Percentiles rank a stretch among this genome's conserved stretches.
Evolutionary conservation across 2,329 filamentous ascomycete species (phyloP).

Genomic region (Sordariomycetes sp.): DNA sequence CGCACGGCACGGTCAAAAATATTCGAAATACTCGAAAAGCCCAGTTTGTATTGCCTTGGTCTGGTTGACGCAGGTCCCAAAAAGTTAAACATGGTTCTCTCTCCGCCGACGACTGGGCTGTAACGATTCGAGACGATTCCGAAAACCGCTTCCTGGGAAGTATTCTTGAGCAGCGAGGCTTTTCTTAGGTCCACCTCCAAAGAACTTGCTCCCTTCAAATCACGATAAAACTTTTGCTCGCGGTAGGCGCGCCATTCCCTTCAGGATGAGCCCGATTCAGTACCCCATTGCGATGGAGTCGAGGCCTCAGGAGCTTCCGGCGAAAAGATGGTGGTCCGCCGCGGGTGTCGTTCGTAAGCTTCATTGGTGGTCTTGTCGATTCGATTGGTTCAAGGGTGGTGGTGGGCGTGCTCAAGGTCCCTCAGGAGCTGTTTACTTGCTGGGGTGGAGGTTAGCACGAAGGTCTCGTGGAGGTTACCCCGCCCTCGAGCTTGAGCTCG

Average conservation of each 20-base stretch:
- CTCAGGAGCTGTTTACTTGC: constrained; percentile 4
- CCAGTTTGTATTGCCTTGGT: not conserved
- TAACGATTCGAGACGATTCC: not conserved
- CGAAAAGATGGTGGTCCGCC: not conserved
- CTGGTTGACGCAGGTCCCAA: not conserved
- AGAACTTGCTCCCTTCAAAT: not conserved
- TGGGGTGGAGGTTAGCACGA: constrained; percentile 1
- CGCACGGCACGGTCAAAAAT: not conserved
- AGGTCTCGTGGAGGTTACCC: not conserved
- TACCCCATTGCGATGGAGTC: not conserved
- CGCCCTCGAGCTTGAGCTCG: not conserved
- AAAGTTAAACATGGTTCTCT: not conserved
- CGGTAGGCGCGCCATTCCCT: not conserved
- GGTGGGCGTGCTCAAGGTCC: constrained; percentile 3
- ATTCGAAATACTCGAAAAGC: not conserved
- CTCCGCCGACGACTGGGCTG: not conserved
- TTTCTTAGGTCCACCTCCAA: not conserved
- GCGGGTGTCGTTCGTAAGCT: constrained; percentile 1
- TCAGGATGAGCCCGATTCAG: not conserved
- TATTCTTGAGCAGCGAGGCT: not conserved
- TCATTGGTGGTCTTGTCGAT: constrained; percentile 1
- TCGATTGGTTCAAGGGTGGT: not conserved
- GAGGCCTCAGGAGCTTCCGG: not conserved
- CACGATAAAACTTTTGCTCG: not conserved
- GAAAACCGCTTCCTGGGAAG: not conserved